Conservation (phyloP, 139 green algal species). For the Coelastrella sp. region DNA sequence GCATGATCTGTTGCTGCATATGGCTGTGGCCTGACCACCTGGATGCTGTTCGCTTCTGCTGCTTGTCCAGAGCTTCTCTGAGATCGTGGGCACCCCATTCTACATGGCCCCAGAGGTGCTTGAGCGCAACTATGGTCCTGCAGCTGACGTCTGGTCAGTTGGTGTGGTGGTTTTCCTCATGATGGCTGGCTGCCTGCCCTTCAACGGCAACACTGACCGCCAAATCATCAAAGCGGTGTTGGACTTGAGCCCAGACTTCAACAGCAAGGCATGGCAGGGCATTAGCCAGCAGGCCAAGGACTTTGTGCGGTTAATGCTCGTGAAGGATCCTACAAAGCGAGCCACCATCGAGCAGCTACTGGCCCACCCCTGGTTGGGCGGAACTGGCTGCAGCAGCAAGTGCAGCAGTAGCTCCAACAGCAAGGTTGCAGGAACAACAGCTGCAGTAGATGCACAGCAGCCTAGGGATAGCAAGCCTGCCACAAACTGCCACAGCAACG, state of each 20-base stretch:
- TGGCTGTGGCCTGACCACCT: no score
- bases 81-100: slow-evolving; percentile 81
- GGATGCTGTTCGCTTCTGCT: not conserved
- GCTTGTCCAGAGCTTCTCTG: slow-evolving; percentile 63
- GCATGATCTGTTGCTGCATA: no score
- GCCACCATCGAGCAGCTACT: slow-evolving; percentile 57
- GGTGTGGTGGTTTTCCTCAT: slow-evolving; percentile 88
- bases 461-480: not conserved
- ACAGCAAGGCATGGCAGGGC: slow-evolving; percentile 45
- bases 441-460: not conserved
- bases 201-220: slow-evolving; percentile 49
- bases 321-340: slow-evolving; percentile 53
- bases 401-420: not conserved
- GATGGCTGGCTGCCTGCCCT: slow-evolving; percentile 63
- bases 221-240: slow-evolving; percentile 53
- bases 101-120: slow-evolving; percentile 81
- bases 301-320: slow-evolving; percentile 60
- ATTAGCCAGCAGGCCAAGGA: slow-evolving; percentile 49
- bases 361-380: slow-evolving; percentile 35
- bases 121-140: slow-evolving; percentile 58
- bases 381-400: not conserved
- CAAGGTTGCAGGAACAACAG: not conserved
- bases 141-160: slow-evolving; percentile 86
- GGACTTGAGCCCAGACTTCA: slow-evolving; percentile 55
- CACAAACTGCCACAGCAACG: not conserved